These are phyloP conservation scores for Phytopythium oedochilum DNA, from an alignment of 352 stramenopile genomes.

Conservation along the genomic window DNA sequence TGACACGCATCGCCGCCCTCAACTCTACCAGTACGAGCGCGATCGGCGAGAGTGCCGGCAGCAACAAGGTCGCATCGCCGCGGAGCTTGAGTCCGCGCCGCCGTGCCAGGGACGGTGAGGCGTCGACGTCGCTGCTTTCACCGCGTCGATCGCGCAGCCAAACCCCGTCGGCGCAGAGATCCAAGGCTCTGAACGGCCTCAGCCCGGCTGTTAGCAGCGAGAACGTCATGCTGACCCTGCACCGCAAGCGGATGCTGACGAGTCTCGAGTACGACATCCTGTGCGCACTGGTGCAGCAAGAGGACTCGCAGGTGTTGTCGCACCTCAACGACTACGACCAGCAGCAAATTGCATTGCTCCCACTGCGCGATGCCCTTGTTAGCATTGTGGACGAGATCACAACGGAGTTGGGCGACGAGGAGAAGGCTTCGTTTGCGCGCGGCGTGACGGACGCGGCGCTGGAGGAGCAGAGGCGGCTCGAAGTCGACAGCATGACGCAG, in stretches of 20 bases:
- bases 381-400: constrained; percentile 61
- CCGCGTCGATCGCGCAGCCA: neutral
- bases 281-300: constrained; percentile 49
- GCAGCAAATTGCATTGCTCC: constrained; percentile 15
- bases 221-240: constrained; percentile 15
- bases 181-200: neutral
- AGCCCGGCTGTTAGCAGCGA: constrained; percentile 5
- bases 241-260: constrained; percentile 60
- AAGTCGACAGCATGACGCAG: constrained; percentile 16
- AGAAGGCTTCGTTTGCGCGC: constrained; percentile 36
- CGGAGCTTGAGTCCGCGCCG: constrained; percentile 10
- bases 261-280: constrained; percentile 55
- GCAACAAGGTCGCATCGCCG: neutral
- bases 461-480: constrained; percentile 9
- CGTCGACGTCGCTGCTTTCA: neutral
- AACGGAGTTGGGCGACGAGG: constrained; percentile 54
- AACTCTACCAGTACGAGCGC: neutral
- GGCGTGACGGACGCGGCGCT: constrained; percentile 22
- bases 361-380: constrained; percentile 46
- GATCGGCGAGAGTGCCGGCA: constrained; percentile 2
- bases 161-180: neutral
- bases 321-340: constrained; percentile 37
- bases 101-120: neutral
- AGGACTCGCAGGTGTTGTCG: constrained; percentile 43
- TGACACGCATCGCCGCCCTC: constrained; percentile 44